Evolutionary conservation across 2,329 filamentous ascomycete genomes (phyloP), one percentile per base, ranked within the genome.

Genomic region (Aaosphaeria pasadenensis): DNA sequence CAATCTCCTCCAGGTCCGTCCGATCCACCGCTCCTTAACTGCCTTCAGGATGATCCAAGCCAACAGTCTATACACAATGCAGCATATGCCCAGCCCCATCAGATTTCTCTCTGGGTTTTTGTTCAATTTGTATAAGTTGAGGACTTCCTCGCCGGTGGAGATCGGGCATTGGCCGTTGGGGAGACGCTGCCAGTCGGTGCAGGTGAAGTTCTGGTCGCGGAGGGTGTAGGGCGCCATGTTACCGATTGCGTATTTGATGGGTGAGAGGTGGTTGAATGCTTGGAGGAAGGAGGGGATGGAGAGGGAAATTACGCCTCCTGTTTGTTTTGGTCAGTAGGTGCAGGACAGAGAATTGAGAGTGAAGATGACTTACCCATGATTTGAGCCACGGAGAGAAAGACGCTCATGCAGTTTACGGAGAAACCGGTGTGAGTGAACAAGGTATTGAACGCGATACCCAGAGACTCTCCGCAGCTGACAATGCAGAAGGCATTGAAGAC

Each of bases 361-460:
- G 39, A 40, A 4, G 3, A 13, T 11, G 7, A 48, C 54, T 52
- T 60, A 58, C 66, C 80, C 78, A 91, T 87, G 60, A 84, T 80
- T 57, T 86, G 85, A 0, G 86, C 84, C 6, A 91, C 79, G 0
- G 83, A 84, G 4, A 91, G 74, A 13, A 91, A 75, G 39, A 89
- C 78, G 1, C 80, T 84, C 54, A 86, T 89, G 47, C 89, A 70
- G 56, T 88, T 89, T 49, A 91, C 82, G 0, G 87, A 86, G 64
- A 91, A 91, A 2, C 88, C 88, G 0, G 86, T 87, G 61, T 91
- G 87, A 32, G 73, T 72, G 64, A 90, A 88, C 6, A 91, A 71
- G 0, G 87, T 90, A 71, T 89, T 89, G 74, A 91, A 91, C 72
- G 89, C 83, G 61, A 91, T 90, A 1, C 88, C 87, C 1, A 91